Percentiles rank a stretch among this genome's conserved stretches.
Conservation (phyloP, 1,284 basidiomycete genomes). For the Ceratobasidium sp. region DNA sequence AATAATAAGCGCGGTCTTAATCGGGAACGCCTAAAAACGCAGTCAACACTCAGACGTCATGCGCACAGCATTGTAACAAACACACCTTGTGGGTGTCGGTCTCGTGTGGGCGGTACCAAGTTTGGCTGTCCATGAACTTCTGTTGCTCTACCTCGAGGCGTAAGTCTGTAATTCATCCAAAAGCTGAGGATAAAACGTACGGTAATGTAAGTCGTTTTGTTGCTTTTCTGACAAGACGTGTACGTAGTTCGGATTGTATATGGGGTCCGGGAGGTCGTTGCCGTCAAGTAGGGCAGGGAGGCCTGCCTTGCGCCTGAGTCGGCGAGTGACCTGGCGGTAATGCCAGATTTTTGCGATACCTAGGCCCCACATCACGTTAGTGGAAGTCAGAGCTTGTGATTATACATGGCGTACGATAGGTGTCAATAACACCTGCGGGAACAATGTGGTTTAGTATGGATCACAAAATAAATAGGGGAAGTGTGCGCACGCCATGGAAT, state of each 20-base stretch:
- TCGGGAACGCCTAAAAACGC: constrained; percentile 74
- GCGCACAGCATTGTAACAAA: background rate
- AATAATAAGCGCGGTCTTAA: constrained; percentile 72
- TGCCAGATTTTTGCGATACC: constrained; percentile 80
- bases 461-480: background rate
- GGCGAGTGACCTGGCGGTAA: constrained; percentile 69
- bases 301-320: constrained; percentile 66
- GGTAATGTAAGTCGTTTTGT: constrained; percentile 72
- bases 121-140: constrained; percentile 74
- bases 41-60: background rate
- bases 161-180: background rate
- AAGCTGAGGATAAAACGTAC: constrained; percentile 56
- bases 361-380: constrained; percentile 49
- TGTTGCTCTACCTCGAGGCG: constrained; percentile 64
- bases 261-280: constrained; percentile 82
- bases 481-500: constrained; percentile 53
- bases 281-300: constrained; percentile 74
- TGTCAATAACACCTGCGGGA: constrained; percentile 79
- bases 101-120: constrained; percentile 89
- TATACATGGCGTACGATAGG: constrained; percentile 68
- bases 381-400: too few relatives aligned
- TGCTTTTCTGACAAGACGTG: constrained; percentile 79
- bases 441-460: constrained; percentile 55
- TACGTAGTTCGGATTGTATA: constrained; percentile 76
- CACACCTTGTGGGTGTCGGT: constrained; percentile 82